Base-by-base conservation (phyloP, 108 stramenopile species). In the Cyclostephanos invisitatus region DNA sequence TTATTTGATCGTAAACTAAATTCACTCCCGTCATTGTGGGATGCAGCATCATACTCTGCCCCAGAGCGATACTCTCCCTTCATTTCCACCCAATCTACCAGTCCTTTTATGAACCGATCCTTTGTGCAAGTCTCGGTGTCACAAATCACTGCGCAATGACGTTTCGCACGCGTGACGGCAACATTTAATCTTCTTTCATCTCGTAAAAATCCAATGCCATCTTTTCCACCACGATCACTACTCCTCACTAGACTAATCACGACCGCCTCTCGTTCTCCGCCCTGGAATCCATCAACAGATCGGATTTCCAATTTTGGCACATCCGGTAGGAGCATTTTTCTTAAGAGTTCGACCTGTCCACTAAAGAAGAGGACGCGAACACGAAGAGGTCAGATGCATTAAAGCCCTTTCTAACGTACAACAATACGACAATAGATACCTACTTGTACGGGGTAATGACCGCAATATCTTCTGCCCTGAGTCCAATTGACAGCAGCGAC, bases 251-350 rank as follows among this genome's bases (percentile, higher is more conserved):
- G 81, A 71, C 92, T 95, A 10, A 99, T 72, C 9, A 99, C 86
- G 51, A 99, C 96, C 35, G 93, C 96, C 51, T 99, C 99, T 15
- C 94, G 85, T 77, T 99, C 98, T 11, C 98, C 98, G 12, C 98
- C 99, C 71, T 99, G 99, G 62, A 98, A 99, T 11, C 98, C 98
- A 80, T 99, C 99, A 10, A 99, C 98, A 36, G 94, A 91, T 21
- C 94, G 84, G 28, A 98, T 93, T 51, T 98, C 97, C 58, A 98
- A 61, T 14, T 70, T 78, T 15, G 89, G 87, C 38, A 78, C 74
- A 20, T 84, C 84, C 20, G 82, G 84, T 22, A 87, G 73, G 7
- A 96, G 81, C 44, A 83, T 47, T 48, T 62, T 82, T 21, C 91
- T 74, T 27, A 97, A 72, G 7, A 92, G 68, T 64, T 92, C 90